These are phyloP conservation scores for Gnaphalium uliginosum DNA, from an alignment of 129 eudicot genomes.

Conservation along the genomic window DNA sequence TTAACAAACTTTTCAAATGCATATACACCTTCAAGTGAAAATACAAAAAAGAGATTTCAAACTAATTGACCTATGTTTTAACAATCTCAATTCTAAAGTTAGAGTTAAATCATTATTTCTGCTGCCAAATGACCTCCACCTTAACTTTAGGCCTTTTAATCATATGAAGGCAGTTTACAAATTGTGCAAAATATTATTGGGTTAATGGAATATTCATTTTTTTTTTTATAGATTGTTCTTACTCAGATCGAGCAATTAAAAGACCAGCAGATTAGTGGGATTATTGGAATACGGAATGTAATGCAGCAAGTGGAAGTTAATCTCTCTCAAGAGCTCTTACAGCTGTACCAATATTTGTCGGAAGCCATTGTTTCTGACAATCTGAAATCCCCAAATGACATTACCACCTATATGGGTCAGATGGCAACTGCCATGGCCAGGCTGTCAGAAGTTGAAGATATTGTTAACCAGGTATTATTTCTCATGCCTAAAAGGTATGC, in stretches of 20 bases:
- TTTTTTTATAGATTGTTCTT: neutral
- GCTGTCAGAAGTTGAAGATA: neutral
- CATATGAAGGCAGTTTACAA: neutral
- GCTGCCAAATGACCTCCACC: neutral
- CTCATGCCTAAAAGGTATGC: neutral
- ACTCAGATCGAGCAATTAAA: slow-evolving; percentile 5
- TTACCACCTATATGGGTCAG: slow-evolving; percentile 16
- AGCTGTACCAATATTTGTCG: slow-evolving; percentile 1
- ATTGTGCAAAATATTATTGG: neutral
- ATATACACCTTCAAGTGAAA: neutral
- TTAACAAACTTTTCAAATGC: neutral
- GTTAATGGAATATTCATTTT: neutral
- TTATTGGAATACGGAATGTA: neutral
- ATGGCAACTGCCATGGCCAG: slow-evolving; percentile 5
- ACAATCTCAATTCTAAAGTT: neutral
- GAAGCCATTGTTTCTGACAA: slow-evolving; percentile 6
- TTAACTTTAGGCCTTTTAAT: slow-evolving; percentile 6
- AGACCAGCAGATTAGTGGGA: slow-evolving; percentile 5
- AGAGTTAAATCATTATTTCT: neutral
- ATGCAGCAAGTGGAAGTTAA: neutral
- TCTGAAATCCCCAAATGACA: neutral
- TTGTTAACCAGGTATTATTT: slow-evolving; percentile 13
- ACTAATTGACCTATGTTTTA: neutral
- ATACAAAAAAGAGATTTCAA: neutral
- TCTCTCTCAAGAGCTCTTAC: neutral